Conservation (phyloP, 176 grass and related monocot genomes). For the Oryza officinalis region DNA sequence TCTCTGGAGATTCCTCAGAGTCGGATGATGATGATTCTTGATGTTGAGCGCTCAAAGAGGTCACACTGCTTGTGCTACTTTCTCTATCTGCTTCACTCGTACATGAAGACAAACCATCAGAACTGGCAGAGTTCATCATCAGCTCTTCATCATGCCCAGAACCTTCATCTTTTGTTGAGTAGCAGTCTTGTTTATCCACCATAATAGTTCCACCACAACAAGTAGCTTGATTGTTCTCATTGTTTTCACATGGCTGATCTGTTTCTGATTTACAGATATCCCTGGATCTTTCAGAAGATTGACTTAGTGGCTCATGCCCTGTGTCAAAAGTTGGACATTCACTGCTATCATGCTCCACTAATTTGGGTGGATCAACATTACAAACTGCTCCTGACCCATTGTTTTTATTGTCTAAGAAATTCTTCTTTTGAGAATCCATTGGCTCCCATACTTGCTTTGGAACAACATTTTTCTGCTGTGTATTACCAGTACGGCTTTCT, state of each 20-base stretch:
- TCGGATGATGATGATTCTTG: conserved; percentile 76
- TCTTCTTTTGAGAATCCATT: conserved; percentile 71
- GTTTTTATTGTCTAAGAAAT: conserved; percentile 36
- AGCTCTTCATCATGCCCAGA: conserved; percentile 46
- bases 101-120: conserved; percentile 74
- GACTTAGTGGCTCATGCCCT: conserved; percentile 31
- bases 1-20: conserved; percentile 66
- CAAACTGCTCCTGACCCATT: conserved; percentile 25
- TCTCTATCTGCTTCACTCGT: conserved; percentile 77
- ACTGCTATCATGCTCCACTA: conserved; percentile 30
- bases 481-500: conserved; percentile 45
- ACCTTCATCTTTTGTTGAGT: conserved; percentile 31
- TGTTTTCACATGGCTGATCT: conserved; percentile 21
- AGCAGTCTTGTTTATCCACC: conserved; percentile 33
- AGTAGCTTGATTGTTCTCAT: conserved; percentile 25
- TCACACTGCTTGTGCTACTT: conserved; percentile 66
- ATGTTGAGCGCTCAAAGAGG: conserved; percentile 64
- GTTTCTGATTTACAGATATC: conserved; percentile 37
- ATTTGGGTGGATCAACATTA: conserved; percentile 34
- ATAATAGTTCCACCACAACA: conserved; percentile 29
- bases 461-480: conserved; percentile 54
- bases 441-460: conserved; percentile 95
- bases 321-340: conserved; percentile 25
- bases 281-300: conserved; percentile 36
- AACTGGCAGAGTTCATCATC: conserved; percentile 52